Conservation (phyloP, 805 yeast genomes). For the Saitoella complicata region DNA sequence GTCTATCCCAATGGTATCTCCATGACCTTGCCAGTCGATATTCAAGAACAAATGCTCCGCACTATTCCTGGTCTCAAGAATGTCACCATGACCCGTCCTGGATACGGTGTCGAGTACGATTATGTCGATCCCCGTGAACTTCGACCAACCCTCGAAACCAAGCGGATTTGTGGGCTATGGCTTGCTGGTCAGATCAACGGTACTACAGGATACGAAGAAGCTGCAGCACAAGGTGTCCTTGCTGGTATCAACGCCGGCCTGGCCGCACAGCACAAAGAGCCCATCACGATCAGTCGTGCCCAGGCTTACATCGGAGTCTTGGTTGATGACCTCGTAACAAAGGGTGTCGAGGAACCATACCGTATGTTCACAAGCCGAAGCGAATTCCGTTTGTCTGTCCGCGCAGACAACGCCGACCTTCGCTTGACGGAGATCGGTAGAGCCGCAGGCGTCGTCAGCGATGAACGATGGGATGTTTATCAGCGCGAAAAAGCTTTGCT, state of each 20-base stretch:
- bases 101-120: constrained; percentile 98
- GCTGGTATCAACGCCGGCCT: constrained; percentile 95
- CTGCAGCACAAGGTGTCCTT: constrained; percentile 88
- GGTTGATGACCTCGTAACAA: constrained; percentile 83
- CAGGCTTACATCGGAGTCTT: constrained; percentile 88
- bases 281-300: constrained; percentile 46
- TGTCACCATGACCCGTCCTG: constrained; percentile 82
- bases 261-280: constrained; percentile 24
- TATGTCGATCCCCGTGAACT: constrained; percentile 88
- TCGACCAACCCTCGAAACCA: constrained; percentile 63
- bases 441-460: constrained; percentile 47
- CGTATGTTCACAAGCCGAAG: constrained; percentile 95
- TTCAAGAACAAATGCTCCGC: constrained; percentile 57
- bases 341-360: constrained; percentile 94
- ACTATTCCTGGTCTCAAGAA: constrained; percentile 80
- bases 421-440: constrained; percentile 61
- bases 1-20: constrained; percentile 95
- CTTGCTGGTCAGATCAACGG: constrained; percentile 98
- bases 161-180: constrained; percentile 56
- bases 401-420: constrained; percentile 88
- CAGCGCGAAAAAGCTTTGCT: constrained; percentile 29
- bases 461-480: constrained; percentile 38
- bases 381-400: constrained; percentile 74
- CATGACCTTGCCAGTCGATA: constrained; percentile 89
- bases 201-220: constrained; percentile 97